phyloP scores from a whole-genome alignment of 2,329 filamentous ascomycete species.

The Pseudogymnoascus sp. region DNA sequence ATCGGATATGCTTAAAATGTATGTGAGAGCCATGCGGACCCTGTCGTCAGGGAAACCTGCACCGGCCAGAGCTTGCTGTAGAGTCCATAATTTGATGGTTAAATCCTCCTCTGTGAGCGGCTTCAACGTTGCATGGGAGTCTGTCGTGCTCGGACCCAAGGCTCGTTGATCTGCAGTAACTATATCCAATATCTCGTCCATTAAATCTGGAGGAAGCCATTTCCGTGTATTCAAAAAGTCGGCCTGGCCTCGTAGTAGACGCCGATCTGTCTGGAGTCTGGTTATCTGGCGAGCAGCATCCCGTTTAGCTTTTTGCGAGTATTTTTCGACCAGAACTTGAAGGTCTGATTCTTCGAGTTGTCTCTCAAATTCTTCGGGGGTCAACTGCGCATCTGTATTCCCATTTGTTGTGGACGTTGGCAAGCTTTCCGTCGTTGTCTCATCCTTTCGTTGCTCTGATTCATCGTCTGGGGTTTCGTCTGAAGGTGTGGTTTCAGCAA shows the following conservation, averaged over 20 bases:
- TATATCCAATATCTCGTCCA: conserved; percentile 69
- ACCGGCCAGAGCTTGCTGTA: conserved; percentile 62
- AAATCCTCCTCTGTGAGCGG: conserved; percentile 66
- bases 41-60: conserved; percentile 59
- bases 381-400: conserved; percentile 38
- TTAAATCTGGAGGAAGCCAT: conserved; percentile 73
- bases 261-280: conserved; percentile 75
- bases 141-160: conserved; percentile 29
- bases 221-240: conserved; percentile 61
- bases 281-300: conserved; percentile 69
- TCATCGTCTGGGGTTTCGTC: conserved; percentile 15
- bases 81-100: conserved; percentile 71
- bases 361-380: conserved; percentile 79
- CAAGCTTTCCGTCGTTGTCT: not conserved
- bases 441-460: conserved; percentile 14
- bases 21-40: conserved; percentile 54
- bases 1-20: conserved; percentile 58
- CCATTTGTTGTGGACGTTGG: conserved; percentile 17
- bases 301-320: conserved; percentile 67
- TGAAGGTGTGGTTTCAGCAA: conserved; percentile 27
- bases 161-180: conserved; percentile 57
- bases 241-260: conserved; percentile 70
- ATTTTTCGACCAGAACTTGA: conserved; percentile 77
- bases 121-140: conserved; percentile 32
- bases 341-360: conserved; percentile 87